Conservation (phyloP, 768 basidiomycete genomes). For the Phaffia australis region DNA sequence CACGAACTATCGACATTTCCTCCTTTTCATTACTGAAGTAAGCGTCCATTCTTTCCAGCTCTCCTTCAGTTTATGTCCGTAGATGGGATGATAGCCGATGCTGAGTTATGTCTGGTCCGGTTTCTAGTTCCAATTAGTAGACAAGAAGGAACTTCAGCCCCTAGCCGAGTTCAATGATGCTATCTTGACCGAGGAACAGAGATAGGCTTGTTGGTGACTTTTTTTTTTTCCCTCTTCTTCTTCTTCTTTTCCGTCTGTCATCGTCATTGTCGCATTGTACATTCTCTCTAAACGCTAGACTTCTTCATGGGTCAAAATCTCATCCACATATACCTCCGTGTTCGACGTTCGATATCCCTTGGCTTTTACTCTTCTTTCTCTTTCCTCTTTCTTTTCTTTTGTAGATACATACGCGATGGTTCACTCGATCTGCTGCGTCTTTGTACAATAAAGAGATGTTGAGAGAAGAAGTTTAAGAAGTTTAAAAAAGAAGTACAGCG, state of each 20-base stretch:
- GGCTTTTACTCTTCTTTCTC: too few species aligned
- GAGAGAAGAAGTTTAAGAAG: too few species aligned
- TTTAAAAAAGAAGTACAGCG: too few species aligned
- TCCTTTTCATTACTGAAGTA: conserved; percentile 92
- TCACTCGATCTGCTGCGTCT: too few species aligned
- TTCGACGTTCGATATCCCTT: too few species aligned
- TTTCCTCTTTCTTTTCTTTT: too few species aligned
- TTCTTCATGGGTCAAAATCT: too few species aligned
- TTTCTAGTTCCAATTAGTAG: conserved; percentile 23
- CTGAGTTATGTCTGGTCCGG: background rate
- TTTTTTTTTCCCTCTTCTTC: background rate
- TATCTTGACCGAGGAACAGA: conserved; percentile 20
- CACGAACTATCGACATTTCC: conserved; percentile 96
- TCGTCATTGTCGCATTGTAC: background rate
- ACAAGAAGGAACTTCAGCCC: conserved; percentile 25
- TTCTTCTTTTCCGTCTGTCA: background rate
- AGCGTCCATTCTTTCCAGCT: conserved; percentile 26
- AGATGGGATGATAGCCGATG: background rate
- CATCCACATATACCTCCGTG: too few species aligned
- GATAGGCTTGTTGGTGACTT: background rate
- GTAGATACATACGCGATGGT: too few species aligned
- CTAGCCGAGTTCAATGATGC: conserved; percentile 27
- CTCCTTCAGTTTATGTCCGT: background rate
- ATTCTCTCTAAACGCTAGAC: background rate
- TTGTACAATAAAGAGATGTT: too few species aligned